These are phyloP conservation scores for Curvularia eragrostidis DNA, from an alignment of 2,329 filamentous ascomycete species.

Conservation along the genomic window DNA sequence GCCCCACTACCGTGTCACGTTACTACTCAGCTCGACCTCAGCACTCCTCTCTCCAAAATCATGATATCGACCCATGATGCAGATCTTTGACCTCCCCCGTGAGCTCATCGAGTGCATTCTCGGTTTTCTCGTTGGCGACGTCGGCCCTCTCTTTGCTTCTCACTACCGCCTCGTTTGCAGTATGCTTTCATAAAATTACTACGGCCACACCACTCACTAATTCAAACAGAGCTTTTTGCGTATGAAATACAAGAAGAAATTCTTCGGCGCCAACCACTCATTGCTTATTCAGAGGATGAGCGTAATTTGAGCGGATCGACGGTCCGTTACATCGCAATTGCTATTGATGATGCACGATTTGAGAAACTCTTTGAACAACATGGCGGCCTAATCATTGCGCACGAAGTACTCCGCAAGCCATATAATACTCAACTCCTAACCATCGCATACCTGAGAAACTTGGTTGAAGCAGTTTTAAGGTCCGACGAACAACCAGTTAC, in stretches of 20 bases:
- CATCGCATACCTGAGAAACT: not conserved
- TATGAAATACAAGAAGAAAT: slow-evolving; percentile 9
- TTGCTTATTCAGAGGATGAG: not conserved
- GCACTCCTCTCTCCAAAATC: not conserved
- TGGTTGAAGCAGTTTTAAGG: not conserved
- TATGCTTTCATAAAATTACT: not conserved
- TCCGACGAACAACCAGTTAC: not conserved
- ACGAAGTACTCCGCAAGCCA: not conserved
- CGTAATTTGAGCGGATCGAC: not conserved
- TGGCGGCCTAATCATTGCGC: slow-evolving; percentile 5
- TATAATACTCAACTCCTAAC: not conserved
- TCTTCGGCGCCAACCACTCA: slow-evolving; percentile 1
- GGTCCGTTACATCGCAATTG: not conserved
- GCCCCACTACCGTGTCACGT: too few relatives aligned
- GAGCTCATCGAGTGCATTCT: slow-evolving; percentile 2
- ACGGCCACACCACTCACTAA: not conserved
- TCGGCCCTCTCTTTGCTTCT: not conserved
- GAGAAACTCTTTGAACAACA: slow-evolving; percentile 8
- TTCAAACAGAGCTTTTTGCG: slow-evolving; percentile 3
- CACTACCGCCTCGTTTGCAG: slow-evolving; percentile 9
- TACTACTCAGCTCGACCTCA: too few relatives aligned
- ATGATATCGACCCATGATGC: not conserved
- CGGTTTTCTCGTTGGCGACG: not conserved
- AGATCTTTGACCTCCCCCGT: not conserved
- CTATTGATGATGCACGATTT: slow-evolving; percentile 4